Base-by-base conservation (phyloP, 345 rosid genomes). In the Turritis glabra region DNA sequence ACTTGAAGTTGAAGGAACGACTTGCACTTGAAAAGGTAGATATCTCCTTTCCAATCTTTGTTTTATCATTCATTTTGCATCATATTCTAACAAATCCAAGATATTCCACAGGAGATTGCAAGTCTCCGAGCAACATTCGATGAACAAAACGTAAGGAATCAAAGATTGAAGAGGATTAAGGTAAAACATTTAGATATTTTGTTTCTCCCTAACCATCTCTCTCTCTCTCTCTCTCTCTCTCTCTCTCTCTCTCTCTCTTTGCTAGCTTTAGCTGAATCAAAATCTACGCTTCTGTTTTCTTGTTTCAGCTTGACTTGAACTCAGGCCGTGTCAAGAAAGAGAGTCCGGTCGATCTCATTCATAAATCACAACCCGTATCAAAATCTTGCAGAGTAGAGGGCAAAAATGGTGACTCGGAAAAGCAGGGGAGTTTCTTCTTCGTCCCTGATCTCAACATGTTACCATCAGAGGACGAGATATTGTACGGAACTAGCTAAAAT, bases 391-490 rank as follows among this genome's bases (percentile, higher is more conserved):
- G 38, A 35, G 38, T 35, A 10, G 69, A 37, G 0, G 58, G 51
- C n/a, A 72, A 82, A 56, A 74, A 60, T 30, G 47, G 1, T 13
- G 12, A 53, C 11, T 33, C 60, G 0, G 47, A 5, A 22, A 62
- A 66, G 7, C 8, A 10, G 2, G 71, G 77, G 13, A 60, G 78
- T 70, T 60, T 66, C 19, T 85, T 84, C 78, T 5, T 84, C 60
- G 72, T 89, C 7, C 94, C 94, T 15, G 98, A 93, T 85, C 83
- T 93, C 33, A 93, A 93, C 58, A 84, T 87, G 89, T 70, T 69
- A 76, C 93, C 90, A 51, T 57, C 68, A 0, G 94, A 84, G 50
- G 93, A 85, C 4, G 88, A 80, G 30, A 74, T 70, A 23, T 60
- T 79, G 59, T 79, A 76, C 8, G 84, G 85, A 44, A 58, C 37